Base-by-base conservation (phyloP, 2,329 filamentous ascomycete genomes). In the Beauveria caledonica region DNA sequence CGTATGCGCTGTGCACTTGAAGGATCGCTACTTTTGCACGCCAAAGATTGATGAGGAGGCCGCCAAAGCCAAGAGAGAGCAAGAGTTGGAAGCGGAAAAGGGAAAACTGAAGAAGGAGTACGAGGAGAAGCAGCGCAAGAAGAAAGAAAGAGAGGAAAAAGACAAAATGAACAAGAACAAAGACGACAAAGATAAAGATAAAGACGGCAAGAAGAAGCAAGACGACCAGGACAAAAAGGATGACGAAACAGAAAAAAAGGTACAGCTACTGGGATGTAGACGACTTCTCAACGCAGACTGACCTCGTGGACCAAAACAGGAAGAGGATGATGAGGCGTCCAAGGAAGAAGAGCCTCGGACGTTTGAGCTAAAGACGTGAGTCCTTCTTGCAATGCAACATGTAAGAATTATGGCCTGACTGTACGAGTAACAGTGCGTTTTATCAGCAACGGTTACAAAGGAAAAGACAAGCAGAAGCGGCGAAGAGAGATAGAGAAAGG, bases 381-480 rank as follows among this genome's bases (percentile, higher is more conserved):
- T 63, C 56, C 39, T 58, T 49, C 23, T 2, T 29, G 3, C 6
- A 10, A 11, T 2, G 1, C 36, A 23, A 11, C 36, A 8, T n/a
- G 46, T 21, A 42, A 51, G 29, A 36, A 5, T 2, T 5, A 21
- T 29, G 13, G 57, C 23, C 52, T 45, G 44, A 33, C 42, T 23
- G 23, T 21, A 19, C 60, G 21, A 11, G 5, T 42, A 50, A 55
- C 68, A 94, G 90, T 67, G 82, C 85, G 27, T 96, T 99, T 73
- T 95, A 91, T 70, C 88, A 93, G 66, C 90, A 92, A 76, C 86
- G 94, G 17, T 71, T 96, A 55, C 86, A 91, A 70, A 88, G 88
- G 70, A 87, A 92, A 69, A 68, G 74, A 13, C 73, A 76, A 44
- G 68, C 66, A 1, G 75, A 76, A 48, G 68, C 70, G 4, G 88